Conservation (phyloP, 345 rosid species). For the Pelargonium nanum region DNA sequence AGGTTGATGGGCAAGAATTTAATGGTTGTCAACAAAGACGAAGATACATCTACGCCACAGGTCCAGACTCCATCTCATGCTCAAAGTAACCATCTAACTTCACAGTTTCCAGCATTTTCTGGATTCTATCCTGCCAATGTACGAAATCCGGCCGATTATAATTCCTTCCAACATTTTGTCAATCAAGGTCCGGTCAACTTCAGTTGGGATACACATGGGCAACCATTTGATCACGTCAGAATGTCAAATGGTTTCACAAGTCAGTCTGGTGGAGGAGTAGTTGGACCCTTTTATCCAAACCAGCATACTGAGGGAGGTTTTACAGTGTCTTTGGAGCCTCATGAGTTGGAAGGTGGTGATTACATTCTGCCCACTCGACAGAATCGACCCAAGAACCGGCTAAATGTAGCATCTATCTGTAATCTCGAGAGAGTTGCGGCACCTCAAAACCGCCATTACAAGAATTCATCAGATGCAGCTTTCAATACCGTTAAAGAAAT, state of each 20-base stretch:
- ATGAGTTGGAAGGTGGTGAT: neutral
- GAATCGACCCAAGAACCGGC: neutral
- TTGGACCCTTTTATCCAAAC: no score
- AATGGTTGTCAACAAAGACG: conserved; percentile 86
- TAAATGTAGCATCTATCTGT: conserved; percentile 9
- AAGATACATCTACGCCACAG: conserved; percentile 28
- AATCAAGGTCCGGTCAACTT: neutral
- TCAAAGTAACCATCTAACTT: conserved; percentile 16
- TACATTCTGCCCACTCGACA: neutral
- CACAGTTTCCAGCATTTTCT: conserved; percentile 28
- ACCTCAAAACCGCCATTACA: conserved; percentile 10
- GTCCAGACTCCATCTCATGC: conserved; percentile 22
- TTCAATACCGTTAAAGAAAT: conserved; percentile 26
- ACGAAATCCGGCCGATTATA: neutral
- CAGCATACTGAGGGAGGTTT: neutral
- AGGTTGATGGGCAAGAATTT: conserved; percentile 96
- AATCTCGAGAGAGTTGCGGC: conserved; percentile 8
- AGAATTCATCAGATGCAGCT: conserved; percentile 15
- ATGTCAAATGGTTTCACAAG: neutral
- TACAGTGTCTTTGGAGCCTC: conserved; percentile 17
- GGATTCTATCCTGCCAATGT: neutral
- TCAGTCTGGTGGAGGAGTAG: neutral
- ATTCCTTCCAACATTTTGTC: neutral
- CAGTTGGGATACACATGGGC: neutral
- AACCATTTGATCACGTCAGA: neutral